A percentile compares a stretch with the other conserved stretches of the same genome.
These are phyloP conservation scores for Clavispora asparagi DNA, from an alignment of 805 yeast genomes.

Conservation along the genomic window DNA sequence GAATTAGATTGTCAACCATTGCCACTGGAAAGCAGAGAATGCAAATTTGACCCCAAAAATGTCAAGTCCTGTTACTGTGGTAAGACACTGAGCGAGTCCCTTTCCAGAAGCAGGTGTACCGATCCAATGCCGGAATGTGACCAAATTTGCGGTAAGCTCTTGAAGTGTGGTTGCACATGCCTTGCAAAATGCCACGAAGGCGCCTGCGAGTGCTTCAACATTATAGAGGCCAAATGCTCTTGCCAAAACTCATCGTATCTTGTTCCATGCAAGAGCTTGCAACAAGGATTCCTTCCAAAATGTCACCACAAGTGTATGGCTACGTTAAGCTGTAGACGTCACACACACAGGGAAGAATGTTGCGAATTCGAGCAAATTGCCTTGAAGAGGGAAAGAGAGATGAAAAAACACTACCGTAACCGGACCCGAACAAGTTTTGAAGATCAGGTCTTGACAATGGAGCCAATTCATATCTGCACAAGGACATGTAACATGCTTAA, in stretches of 20 bases:
- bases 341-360: constrained; percentile 64
- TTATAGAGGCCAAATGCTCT: constrained; percentile 49
- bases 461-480: constrained; percentile 71
- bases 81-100: constrained; percentile 41
- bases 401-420: constrained; percentile 45
- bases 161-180: constrained; percentile 74
- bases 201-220: constrained; percentile 59
- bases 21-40: constrained; percentile 22
- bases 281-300: constrained; percentile 46
- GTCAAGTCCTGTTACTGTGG: constrained; percentile 81
- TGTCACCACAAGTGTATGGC: constrained; percentile 74
- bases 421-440: constrained; percentile 32
- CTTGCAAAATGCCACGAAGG: constrained; percentile 72
- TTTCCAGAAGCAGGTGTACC: constrained; percentile 54
- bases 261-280: constrained; percentile 61
- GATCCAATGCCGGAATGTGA: constrained; percentile 80
- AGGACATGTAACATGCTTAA: constrained; percentile 57
- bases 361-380: constrained; percentile 67
- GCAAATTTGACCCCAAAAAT: constrained; percentile 59
- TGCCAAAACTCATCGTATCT: constrained; percentile 56
- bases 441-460: constrained; percentile 56
- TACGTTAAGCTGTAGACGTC: constrained; percentile 73
- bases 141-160: constrained; percentile 51
- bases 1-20: constrained; percentile 49
- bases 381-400: constrained; percentile 47